phyloP scores from a whole-genome alignment of 2,329 filamentous ascomycete genomes.

The Pseudocercospora macadamiae region DNA sequence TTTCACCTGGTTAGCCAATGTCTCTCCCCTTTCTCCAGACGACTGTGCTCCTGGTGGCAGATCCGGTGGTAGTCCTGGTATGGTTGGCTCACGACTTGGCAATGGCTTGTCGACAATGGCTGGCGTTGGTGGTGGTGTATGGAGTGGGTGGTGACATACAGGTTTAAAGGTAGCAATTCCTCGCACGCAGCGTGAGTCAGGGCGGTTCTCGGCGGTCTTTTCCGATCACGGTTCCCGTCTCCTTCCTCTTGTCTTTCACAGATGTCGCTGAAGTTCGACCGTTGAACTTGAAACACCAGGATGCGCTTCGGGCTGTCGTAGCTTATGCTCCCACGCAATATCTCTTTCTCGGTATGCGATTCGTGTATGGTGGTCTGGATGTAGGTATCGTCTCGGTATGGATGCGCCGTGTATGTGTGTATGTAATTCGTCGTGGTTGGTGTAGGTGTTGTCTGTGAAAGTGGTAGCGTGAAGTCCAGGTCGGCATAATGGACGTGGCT shows the following conservation, averaged over 20 bases:
- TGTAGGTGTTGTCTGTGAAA: background rate
- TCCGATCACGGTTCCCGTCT: background rate
- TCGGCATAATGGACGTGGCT: conserved; percentile 1
- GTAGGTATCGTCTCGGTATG: background rate
- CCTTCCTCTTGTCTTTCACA: background rate
- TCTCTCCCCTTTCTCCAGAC: background rate
- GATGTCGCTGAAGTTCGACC: background rate
- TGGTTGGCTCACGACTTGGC: conserved; percentile 1
- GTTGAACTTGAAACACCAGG: conserved; percentile 1
- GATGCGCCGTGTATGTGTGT: background rate
- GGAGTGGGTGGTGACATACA: background rate
- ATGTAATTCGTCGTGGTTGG: conserved; percentile 2
- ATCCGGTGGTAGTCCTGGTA: background rate
- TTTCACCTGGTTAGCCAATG: conserved; percentile 1
- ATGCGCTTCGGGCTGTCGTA: too few species aligned
- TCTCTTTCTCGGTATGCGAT: background rate
- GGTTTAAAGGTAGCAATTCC: background rate
- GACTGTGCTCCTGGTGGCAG: background rate
- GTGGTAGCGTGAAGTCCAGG: conserved; percentile 10
- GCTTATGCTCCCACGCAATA: background rate
- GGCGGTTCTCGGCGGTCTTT: background rate
- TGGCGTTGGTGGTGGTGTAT: background rate
- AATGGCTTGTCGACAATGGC: too few species aligned
- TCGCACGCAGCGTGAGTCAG: background rate
- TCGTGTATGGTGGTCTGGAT: background rate